A percentile compares a stretch with the other conserved stretches of the same genome.
Conservation (phyloP, 2,329 filamentous ascomycete genomes). For the Fusarium hostae region DNA sequence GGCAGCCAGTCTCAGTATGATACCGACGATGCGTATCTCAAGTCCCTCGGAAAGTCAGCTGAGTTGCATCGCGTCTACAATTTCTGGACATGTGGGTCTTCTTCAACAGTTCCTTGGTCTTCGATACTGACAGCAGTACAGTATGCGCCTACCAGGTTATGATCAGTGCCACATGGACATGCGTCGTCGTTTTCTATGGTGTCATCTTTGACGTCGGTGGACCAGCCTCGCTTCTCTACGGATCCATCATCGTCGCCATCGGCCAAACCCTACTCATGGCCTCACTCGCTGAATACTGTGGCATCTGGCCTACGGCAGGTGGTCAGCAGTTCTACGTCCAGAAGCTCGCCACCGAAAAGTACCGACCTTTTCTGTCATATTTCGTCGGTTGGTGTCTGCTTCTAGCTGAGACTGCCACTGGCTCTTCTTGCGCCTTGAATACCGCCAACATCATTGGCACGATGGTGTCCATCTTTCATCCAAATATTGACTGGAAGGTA, state of each 20-base stretch:
- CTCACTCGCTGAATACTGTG: slow-evolving; percentile 21
- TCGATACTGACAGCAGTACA: neutral
- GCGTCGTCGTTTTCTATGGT: slow-evolving; percentile 18
- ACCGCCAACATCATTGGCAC: slow-evolving; percentile 15
- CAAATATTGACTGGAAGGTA: slow-evolving; percentile 20
- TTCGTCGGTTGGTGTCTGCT: slow-evolving; percentile 17
- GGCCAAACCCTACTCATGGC: slow-evolving; percentile 16
- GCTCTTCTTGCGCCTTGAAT: slow-evolving; percentile 8
- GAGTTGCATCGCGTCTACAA: slow-evolving; percentile 22
- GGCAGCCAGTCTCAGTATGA: neutral
- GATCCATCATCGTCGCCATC: slow-evolving; percentile 19
- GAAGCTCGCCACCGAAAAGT: neutral
- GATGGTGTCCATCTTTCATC: slow-evolving; percentile 8
- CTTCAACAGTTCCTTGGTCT: neutral
- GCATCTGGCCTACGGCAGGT: slow-evolving; percentile 11
- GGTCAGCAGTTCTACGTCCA: slow-evolving; percentile 17
- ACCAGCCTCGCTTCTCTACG: slow-evolving; percentile 8
- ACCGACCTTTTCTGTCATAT: slow-evolving; percentile 1
- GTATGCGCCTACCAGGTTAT: slow-evolving; percentile 27
- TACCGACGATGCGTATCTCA: slow-evolving; percentile 6
- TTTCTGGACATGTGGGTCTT: slow-evolving; percentile 9
- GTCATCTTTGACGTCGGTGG: slow-evolving; percentile 20
- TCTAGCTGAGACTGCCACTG: slow-evolving; percentile 6
- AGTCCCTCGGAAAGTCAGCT: slow-evolving; percentile 5
- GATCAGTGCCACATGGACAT: slow-evolving; percentile 29